phyloP scores from a whole-genome alignment of 2,329 filamentous ascomycete genomes.

The Penicillium hesseltinei region DNA sequence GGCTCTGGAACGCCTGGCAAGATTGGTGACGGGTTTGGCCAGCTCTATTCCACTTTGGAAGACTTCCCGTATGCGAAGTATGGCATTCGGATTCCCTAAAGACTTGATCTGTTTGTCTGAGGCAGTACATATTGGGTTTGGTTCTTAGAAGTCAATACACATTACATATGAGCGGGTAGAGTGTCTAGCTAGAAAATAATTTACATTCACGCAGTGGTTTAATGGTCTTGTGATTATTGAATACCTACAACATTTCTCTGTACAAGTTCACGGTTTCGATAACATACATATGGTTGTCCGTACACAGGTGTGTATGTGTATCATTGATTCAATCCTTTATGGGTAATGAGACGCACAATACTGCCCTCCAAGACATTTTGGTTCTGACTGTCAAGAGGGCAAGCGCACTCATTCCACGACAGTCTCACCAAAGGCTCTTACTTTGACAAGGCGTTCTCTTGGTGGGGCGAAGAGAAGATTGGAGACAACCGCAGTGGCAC shows the following conservation, averaged over 20 bases:
- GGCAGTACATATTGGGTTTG: background rate
- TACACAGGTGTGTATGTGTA: background rate
- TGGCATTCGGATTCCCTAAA: slow-evolving; percentile 47
- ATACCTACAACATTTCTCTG: background rate
- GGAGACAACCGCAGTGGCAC: background rate
- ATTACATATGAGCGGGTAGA: background rate
- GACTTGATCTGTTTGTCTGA: background rate
- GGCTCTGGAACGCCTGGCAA: slow-evolving; percentile 52
- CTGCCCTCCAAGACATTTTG: background rate
- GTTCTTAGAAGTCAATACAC: background rate
- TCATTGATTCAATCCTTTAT: no score
- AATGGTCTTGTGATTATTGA: background rate
- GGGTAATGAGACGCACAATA: background rate
- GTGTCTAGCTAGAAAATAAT: background rate
- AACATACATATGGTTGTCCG: background rate
- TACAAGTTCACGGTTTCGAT: background rate
- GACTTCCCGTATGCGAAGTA: slow-evolving; percentile 61
- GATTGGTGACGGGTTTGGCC: slow-evolving; percentile 61
- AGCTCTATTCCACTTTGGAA: slow-evolving; percentile 53
- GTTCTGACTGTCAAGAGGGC: background rate
- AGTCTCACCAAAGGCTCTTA: background rate
- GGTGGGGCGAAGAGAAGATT: no score
- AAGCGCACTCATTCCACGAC: background rate
- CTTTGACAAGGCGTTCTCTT: background rate
- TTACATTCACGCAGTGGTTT: background rate